Percentiles rank a stretch among this genome's conserved stretches.
Evolutionary conservation across 495 filamentous ascomycete species (phyloP).

Genomic region (Trichoderma gamsii): DNA sequence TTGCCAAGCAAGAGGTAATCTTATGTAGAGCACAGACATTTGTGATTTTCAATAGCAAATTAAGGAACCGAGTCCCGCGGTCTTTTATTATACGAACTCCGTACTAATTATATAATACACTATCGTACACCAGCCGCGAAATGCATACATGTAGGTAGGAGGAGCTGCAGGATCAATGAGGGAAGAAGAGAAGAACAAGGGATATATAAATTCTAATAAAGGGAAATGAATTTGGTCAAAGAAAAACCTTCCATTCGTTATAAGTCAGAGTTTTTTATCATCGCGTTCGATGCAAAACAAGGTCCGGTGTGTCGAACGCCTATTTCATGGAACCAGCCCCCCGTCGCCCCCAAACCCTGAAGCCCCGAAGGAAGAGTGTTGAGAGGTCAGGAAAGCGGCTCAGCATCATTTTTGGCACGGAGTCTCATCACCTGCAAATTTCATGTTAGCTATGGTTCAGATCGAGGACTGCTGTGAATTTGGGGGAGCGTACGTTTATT

Average conservation of each 20-base stretch:
- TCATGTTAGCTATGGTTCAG: slow-evolving; percentile 37
- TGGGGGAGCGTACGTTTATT: slow-evolving; percentile 63
- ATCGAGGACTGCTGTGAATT: slow-evolving; percentile 2
- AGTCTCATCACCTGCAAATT: slow-evolving; percentile 93
- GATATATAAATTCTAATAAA: too few relatives aligned
- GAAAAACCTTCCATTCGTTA: slow-evolving; percentile 31
- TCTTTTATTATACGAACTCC: neutral
- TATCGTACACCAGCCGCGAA: neutral
- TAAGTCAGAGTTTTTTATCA: slow-evolving; percentile 91
- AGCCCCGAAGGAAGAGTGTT: slow-evolving; percentile 49
- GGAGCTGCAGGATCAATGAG: neutral
- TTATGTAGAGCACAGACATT: neutral
- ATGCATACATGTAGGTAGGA: neutral
- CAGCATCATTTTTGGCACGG: slow-evolving; percentile 84
- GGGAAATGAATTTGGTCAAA: too few relatives aligned
- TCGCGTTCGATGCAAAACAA: slow-evolving; percentile 93
- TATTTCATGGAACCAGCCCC: slow-evolving; percentile 76
- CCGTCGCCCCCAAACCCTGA: slow-evolving; percentile 70
- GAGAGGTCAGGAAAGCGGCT: slow-evolving; percentile 32
- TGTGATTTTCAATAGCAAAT: neutral
- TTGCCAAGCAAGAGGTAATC: neutral
- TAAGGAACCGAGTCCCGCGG: neutral
- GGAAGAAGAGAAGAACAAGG: neutral
- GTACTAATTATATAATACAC: neutral
- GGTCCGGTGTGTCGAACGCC: slow-evolving; percentile 97